Conservation (phyloP, 2,329 filamentous ascomycete species). For the Ophiostoma angusticollis region DNA sequence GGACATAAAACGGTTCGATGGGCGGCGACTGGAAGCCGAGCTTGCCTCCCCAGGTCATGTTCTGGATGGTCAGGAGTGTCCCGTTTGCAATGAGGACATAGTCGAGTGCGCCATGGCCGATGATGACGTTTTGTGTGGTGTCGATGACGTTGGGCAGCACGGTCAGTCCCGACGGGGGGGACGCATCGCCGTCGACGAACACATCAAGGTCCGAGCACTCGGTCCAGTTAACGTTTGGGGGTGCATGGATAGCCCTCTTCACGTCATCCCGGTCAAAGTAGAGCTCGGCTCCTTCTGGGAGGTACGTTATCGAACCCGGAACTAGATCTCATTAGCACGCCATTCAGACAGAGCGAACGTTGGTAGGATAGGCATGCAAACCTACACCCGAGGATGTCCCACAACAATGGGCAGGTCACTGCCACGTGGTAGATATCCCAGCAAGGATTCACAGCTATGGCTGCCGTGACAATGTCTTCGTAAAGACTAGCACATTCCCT, state of each 20-base stretch:
- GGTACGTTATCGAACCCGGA: slow-evolving; percentile 51
- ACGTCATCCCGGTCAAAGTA: slow-evolving; percentile 56
- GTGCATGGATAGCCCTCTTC: slow-evolving; percentile 20
- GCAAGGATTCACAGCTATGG: slow-evolving; percentile 54
- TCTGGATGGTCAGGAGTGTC: slow-evolving; percentile 60
- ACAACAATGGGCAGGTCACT: slow-evolving; percentile 56
- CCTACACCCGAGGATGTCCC: slow-evolving; percentile 50
- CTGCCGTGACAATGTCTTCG: slow-evolving; percentile 40
- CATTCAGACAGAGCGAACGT: not conserved
- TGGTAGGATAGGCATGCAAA: not conserved
- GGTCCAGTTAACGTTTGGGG: slow-evolving; percentile 32
- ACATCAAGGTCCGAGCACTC: slow-evolving; percentile 35
- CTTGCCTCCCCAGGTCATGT: slow-evolving; percentile 65
- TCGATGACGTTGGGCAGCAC: slow-evolving; percentile 62
- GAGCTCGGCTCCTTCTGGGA: slow-evolving; percentile 46
- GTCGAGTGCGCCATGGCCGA: slow-evolving; percentile 60
- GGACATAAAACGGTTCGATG: slow-evolving; percentile 53
- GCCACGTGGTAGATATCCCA: slow-evolving; percentile 66
- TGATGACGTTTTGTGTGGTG: slow-evolving; percentile 56
- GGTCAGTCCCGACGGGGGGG: slow-evolving; percentile 38
- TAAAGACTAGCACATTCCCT: slow-evolving; percentile 45
- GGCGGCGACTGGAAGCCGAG: slow-evolving; percentile 56
- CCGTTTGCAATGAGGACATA: slow-evolving; percentile 56
- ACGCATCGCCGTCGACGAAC: slow-evolving; percentile 34
- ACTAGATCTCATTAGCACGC: slow-evolving; percentile 18